Evolutionary conservation across 371 early-diverging fungal genomes (phyloP), one percentile per base, ranked within the genome.

Genomic region (Amoeboaphelidium protococcarum): DNA sequence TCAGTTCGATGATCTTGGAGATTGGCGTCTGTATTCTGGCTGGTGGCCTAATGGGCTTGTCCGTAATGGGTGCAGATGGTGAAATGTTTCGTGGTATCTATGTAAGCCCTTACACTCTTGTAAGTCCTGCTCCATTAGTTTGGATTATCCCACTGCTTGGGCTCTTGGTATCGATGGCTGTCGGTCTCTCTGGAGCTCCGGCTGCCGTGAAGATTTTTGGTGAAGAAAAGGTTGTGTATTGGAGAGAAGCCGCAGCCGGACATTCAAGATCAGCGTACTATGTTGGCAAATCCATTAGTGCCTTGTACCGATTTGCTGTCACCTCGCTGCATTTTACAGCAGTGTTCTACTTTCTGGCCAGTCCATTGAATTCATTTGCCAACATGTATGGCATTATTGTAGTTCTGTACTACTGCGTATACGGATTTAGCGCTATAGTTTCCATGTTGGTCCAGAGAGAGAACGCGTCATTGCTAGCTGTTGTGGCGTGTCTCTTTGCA

Each of bases 141-240:
- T 63, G 62, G 61, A 50, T 58, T 22, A 47, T 60, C 23, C 44
- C 50, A 10, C 58, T 56, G 23, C 51, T 50, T 44, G 59, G 59
- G 6, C 46, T 65, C 23, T 49, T 63, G n/a, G 52, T 58, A 45
- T 63, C 63, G 2, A 50, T 65, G 26, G 59, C 54, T 3, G 54
- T 65, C 26, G 61, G 55, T 10, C 50, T 63, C 0, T 49, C 60
- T 23, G 62, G 58, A 37, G 58, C 53, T 2, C 59, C 63, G 2
- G 48, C 63, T 3, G 60, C 54, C 4, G 58, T 58, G 10, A 58
- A 59, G 23, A 57, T 63, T 13, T 66, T 66, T 54, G 54, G 57
- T 16, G 60, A 63, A 26, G 66, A 66, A 47, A 56, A 54, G 46
- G 26, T 56, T 2, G 54, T 54, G 27, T 64, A 45, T 47, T 64